Conservation (phyloP, 441 rosid species). For the Pelargonium citronellum region DNA sequence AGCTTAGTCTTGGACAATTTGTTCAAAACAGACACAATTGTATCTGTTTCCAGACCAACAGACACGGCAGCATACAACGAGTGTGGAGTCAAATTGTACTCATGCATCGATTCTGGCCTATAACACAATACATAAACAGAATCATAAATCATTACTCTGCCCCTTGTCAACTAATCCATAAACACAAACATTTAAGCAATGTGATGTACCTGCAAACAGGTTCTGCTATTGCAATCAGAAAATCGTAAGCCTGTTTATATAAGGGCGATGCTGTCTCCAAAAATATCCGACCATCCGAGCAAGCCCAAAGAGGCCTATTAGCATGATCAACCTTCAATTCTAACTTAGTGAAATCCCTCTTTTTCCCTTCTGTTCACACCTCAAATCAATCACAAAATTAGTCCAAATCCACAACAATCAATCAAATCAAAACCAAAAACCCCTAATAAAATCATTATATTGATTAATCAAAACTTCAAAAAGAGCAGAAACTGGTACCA, state of each 20-base stretch:
- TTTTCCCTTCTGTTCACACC: slow-evolving; percentile 56
- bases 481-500: slow-evolving; percentile 32
- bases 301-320: slow-evolving; percentile 87
- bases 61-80: slow-evolving; percentile 92
- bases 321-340: slow-evolving; percentile 73
- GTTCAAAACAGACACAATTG: slow-evolving; percentile 67
- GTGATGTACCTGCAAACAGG: slow-evolving; percentile 86
- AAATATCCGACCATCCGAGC: slow-evolving; percentile 83
- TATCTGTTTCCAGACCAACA: slow-evolving; percentile 87
- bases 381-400: slow-evolving; percentile 23
- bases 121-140: neutral
- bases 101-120: slow-evolving; percentile 96
- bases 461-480: neutral
- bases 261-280: slow-evolving; percentile 76
- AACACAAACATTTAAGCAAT: slow-evolving; percentile 2
- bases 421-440: neutral
- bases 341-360: slow-evolving; percentile 59
- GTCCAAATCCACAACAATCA: slow-evolving; percentile 2
- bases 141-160: neutral
- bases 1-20: slow-evolving; percentile 87
- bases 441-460: neutral
- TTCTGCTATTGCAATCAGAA: slow-evolving; percentile 86
- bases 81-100: slow-evolving; percentile 86
- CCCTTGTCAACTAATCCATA: neutral
- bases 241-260: slow-evolving; percentile 89